phyloP scores from a whole-genome alignment of 2,329 filamentous ascomycete genomes.

The Hymenoscyphus fructigenus region DNA sequence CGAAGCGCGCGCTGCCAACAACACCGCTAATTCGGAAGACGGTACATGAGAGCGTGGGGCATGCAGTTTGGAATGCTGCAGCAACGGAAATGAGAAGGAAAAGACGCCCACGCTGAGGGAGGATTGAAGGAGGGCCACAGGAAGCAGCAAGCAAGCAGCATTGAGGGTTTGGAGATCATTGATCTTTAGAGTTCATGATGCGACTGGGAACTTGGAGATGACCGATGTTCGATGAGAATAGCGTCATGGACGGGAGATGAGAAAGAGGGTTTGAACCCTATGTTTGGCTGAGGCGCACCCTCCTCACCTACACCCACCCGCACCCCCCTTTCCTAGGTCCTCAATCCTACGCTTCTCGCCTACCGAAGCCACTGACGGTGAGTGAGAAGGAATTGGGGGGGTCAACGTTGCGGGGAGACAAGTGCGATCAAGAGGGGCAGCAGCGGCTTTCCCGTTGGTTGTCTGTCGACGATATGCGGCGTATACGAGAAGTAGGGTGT shows the following conservation, averaged over 20 bases:
- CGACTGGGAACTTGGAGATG: conserved; percentile 2
- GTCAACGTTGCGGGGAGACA: conserved; percentile 10
- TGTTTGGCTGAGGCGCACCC: neutral
- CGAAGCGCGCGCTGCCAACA: neutral
- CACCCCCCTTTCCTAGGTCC: neutral
- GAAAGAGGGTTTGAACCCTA: neutral
- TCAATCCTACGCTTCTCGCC: conserved; percentile 1
- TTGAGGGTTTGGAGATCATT: neutral
- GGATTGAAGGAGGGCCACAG: neutral
- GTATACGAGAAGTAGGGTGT: too few species aligned
- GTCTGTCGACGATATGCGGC: neutral
- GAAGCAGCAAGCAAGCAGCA: neutral
- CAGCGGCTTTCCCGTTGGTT: conserved; percentile 28
- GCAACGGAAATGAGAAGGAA: conserved; percentile 32
- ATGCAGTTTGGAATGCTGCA: conserved; percentile 23
- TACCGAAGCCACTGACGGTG: conserved; percentile 22
- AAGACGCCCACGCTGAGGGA: conserved; percentile 1
- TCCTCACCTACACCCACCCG: neutral
- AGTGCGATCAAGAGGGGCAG: conserved; percentile 16
- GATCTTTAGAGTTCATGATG: neutral
- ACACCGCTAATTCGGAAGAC: conserved; percentile 5
- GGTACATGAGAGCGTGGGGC: conserved; percentile 10
- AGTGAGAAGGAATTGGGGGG: neutral
- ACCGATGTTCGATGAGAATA: neutral
- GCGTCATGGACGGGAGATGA: neutral